Base-by-base conservation (phyloP, 108 stramenopile species). In the Licmophora abbreviata region DNA sequence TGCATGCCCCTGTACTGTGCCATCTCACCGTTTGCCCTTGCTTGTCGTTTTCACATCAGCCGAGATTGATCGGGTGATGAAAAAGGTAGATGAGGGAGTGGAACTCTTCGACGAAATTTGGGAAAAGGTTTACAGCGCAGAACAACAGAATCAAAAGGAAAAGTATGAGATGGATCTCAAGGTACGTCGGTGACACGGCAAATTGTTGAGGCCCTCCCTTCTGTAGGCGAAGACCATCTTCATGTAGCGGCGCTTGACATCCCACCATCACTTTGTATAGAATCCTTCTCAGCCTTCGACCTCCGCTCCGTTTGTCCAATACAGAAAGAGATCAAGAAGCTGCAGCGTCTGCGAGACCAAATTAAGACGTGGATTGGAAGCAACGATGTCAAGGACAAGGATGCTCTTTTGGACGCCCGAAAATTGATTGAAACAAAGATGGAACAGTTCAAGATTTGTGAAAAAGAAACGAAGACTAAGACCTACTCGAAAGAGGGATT, bases 381-480 rank as follows among this genome's bases (percentile, higher is more conserved):
- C 36, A 70, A 79, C 30, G 99, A 99, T n/a, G 94, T 99, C 47
- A 95, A 96, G 56, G 95, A 99, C 63, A 99, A 99, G 71, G 88
- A 83, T 35, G 56, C 70, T 0, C 68, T 98, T 6, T 28, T 93
- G 20, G 83, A 91, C 14, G 81, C 86, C 0, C 51, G 90, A 29
- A 64, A 74, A 48, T 58, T 87, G 29, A 98, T 98, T 54, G 99
- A 99, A 62, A 85, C 87, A 10, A 97, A 97, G 65, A 99, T 99
- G 99, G 99, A 99, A 71, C 84, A 88, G 46, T 99, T 99, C 72
- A 99, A 99, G 69, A 68, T 94, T 23, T 92, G 92, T 31, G 99
- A 99, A 74, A 94, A 94, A 64, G 99, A 99, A 69, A 97, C 95
- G 11, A 99, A 99, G 63, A 97, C 96, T 12, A 99, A 99, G 52